Percentiles rank a stretch among this genome's conserved stretches.
These are phyloP conservation scores for Raddia distichophylla DNA, from an alignment of 176 grass and related monocot species.

Conservation along the genomic window DNA sequence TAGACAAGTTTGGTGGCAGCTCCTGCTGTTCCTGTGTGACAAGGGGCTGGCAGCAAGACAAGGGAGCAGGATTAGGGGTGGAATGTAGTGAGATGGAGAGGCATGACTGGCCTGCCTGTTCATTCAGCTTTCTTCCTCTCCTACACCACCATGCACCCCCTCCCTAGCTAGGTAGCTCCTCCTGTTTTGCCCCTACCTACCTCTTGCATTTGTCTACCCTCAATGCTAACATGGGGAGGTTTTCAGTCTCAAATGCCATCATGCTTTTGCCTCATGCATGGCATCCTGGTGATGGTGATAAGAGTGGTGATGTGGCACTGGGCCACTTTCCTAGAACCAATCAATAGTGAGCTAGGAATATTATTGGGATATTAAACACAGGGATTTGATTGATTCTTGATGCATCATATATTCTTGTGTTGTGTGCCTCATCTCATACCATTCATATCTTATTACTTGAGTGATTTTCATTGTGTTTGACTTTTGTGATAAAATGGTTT, in stretches of 20 bases:
- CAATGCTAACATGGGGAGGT: conserved; percentile 1
- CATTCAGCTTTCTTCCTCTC: neutral
- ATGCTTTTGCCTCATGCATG: conserved; percentile 39
- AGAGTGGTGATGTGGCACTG: conserved; percentile 47
- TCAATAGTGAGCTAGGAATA: conserved; percentile 10
- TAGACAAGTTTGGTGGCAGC: conserved; percentile 8
- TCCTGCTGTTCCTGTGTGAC: conserved; percentile 1
- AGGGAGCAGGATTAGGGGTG: conserved; percentile 41
- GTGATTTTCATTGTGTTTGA: neutral
- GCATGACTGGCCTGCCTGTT: conserved; percentile 43
- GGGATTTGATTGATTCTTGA: conserved; percentile 8
- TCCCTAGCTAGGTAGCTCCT: conserved; percentile 14
- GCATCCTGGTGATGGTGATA: conserved; percentile 44
- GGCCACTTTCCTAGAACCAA: conserved; percentile 19
- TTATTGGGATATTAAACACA: neutral
- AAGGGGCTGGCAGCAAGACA: conserved; percentile 39
- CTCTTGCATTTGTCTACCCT: conserved; percentile 27
- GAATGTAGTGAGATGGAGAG: conserved; percentile 64
- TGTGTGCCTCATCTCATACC: neutral
- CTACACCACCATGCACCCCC: neutral
- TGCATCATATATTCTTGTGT: neutral
- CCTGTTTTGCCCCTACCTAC: conserved; percentile 39
- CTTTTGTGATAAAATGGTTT: neutral
- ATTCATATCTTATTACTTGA: neutral
- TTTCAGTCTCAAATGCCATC: conserved; percentile 39